These are phyloP conservation scores for Casuarina glauca DNA, from an alignment of 306 rosid species.

Conservation along the genomic window DNA sequence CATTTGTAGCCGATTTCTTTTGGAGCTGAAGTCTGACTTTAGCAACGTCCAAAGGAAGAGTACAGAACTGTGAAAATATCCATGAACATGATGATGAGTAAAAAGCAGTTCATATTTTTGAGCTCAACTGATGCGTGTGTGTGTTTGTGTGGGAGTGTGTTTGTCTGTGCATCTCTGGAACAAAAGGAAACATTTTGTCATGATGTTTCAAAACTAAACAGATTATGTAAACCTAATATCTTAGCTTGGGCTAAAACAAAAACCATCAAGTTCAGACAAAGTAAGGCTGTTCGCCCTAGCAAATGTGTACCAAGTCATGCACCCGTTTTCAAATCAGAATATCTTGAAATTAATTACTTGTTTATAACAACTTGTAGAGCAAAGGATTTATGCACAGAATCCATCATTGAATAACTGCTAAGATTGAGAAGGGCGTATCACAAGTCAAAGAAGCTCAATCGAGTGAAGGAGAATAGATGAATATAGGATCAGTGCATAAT, in stretches of 20 bases:
- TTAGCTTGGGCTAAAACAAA: background rate
- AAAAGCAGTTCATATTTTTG: slow-evolving; percentile 11
- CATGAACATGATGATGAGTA: slow-evolving; percentile 20
- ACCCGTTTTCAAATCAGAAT: background rate
- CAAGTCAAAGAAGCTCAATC: background rate
- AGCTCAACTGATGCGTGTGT: background rate
- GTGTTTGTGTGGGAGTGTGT: background rate
- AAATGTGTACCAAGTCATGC: background rate
- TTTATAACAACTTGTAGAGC: background rate
- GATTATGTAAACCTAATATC: background rate
- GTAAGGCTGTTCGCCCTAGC: background rate
- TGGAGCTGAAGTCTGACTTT: slow-evolving; percentile 98
- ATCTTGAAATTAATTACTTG: background rate
- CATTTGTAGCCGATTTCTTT: slow-evolving; percentile 52
- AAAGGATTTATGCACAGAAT: background rate
- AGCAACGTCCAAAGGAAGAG: slow-evolving; percentile 92
- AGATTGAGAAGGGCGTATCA: background rate
- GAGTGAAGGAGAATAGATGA: background rate
- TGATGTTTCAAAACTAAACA: background rate
- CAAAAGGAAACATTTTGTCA: background rate
- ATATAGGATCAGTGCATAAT: background rate
- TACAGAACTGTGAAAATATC: slow-evolving; percentile 63
- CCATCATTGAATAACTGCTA: background rate
- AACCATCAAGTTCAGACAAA: background rate
- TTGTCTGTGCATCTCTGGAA: background rate